Conservation (phyloP, 345 rosid genomes). For the Salix udensis region DNA sequence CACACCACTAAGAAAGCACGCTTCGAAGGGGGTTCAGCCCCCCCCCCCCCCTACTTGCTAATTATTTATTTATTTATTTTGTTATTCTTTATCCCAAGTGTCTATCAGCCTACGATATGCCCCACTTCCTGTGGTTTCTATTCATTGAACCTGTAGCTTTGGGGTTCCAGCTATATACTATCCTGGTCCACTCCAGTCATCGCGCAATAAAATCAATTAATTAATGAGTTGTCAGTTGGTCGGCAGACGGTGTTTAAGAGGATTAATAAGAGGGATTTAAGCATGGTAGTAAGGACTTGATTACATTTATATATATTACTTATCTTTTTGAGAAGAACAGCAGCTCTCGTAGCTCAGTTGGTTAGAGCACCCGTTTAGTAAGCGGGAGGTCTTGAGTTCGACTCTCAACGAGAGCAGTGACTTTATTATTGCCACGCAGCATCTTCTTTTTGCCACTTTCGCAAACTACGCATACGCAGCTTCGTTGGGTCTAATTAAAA, state of each 20-base stretch:
- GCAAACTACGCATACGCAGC: too few relatives aligned
- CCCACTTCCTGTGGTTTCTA: background rate
- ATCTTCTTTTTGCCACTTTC: too few relatives aligned
- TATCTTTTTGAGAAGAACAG: background rate
- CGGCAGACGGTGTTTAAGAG: background rate
- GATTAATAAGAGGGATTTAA: background rate
- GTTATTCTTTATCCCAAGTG: background rate
- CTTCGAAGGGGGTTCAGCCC: background rate
- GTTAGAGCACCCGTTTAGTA: conserved; percentile 93
- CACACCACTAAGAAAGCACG: background rate
- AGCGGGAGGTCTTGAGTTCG: conserved; percentile 93
- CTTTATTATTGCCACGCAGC: too few relatives aligned
- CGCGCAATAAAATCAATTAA: background rate
- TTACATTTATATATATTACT: background rate
- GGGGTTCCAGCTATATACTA: background rate
- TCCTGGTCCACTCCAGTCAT: background rate
- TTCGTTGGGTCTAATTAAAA: too few relatives aligned
- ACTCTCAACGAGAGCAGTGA: conserved; percentile 73
- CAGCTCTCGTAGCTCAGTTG: conserved; percentile 89
- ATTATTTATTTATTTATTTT: background rate
- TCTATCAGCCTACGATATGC: background rate
- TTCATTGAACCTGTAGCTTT: background rate
- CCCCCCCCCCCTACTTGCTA: background rate
- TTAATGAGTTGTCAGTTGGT: background rate
- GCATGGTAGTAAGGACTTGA: background rate